These are phyloP conservation scores for Chytridium lagenaria DNA, from an alignment of 371 early-diverging fungal species.

Conservation along the genomic window DNA sequence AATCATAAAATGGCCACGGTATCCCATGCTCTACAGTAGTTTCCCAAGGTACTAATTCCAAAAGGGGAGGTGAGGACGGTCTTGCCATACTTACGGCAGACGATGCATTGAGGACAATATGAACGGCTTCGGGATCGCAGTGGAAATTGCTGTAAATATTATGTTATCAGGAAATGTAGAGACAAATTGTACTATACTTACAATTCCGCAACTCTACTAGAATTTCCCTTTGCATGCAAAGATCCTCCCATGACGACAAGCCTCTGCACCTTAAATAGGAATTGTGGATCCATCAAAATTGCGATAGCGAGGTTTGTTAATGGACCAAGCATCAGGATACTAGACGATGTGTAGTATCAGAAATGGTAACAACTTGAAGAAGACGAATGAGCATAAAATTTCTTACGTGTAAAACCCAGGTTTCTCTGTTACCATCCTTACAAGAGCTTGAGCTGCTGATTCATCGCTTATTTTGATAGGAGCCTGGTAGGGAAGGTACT, in stretches of 20 bases:
- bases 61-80: constrained; percentile 25
- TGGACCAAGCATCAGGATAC: constrained; percentile 48
- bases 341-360: constrained; percentile 15
- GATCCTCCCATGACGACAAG: constrained; percentile 53
- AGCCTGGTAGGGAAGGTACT: not conserved
- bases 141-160: constrained; percentile 44
- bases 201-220: constrained; percentile 42
- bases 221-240: constrained; percentile 46
- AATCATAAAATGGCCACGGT: constrained; percentile 46
- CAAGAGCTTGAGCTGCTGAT: constrained; percentile 18
- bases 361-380: not conserved
- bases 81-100: not conserved
- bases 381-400: not conserved
- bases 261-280: constrained; percentile 40
- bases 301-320: constrained; percentile 52
- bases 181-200: not conserved
- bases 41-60: constrained; percentile 50
- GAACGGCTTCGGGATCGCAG: constrained; percentile 54
- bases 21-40: constrained; percentile 50
- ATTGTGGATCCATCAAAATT: constrained; percentile 42
- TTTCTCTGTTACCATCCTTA: constrained; percentile 22
- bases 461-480: constrained; percentile 11
- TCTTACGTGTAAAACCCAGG: not conserved
- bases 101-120: constrained; percentile 44
- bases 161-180: not conserved